Percentiles rank a stretch among this genome's conserved stretches.
phyloP scores from a whole-genome alignment of 2,329 filamentous ascomycete genomes.

The Aspergillus pseudoterreus region DNA sequence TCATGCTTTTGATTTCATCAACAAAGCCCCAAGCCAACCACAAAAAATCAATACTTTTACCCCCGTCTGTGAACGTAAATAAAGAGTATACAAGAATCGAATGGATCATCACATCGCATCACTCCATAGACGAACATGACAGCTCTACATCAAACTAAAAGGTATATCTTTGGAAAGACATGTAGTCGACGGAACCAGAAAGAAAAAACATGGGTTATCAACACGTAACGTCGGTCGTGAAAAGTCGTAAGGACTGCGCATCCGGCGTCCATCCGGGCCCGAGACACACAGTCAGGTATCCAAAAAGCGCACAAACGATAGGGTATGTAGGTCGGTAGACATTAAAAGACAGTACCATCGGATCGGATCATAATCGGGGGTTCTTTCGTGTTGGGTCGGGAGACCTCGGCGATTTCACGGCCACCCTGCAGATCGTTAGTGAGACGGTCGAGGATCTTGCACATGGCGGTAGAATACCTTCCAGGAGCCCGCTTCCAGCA shows the following conservation, averaged over 20 bases:
- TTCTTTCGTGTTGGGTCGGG: constrained; percentile 91
- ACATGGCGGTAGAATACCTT: constrained; percentile 61
- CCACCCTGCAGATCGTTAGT: constrained; percentile 63
- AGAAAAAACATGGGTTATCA: constrained; percentile 10
- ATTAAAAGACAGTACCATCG: constrained; percentile 91
- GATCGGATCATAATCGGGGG: constrained; percentile 94
- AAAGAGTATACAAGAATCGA: constrained; percentile 11
- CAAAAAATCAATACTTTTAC: neutral
- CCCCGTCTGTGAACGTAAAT: neutral
- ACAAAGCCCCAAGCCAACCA: neutral
- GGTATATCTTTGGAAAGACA: constrained; percentile 6
- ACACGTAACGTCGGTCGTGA: constrained; percentile 24
- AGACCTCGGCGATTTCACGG: constrained; percentile 91
- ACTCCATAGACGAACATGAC: constrained; percentile 2
- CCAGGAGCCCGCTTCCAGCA: constrained; percentile 95
- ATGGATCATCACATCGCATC: constrained; percentile 6
- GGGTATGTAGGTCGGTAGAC: constrained; percentile 12
- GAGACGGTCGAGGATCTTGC: constrained; percentile 3
- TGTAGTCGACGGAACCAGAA: constrained; percentile 3
- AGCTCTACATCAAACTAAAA: constrained; percentile 10
- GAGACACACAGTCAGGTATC: constrained; percentile 24
- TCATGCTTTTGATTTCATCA: neutral
- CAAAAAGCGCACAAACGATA: constrained; percentile 19
- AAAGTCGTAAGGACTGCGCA: constrained; percentile 27
- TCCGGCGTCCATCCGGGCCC: constrained; percentile 13